Conservation (phyloP, 1,139 yeast genomes). For the Pichia sorboxylosa region DNA sequence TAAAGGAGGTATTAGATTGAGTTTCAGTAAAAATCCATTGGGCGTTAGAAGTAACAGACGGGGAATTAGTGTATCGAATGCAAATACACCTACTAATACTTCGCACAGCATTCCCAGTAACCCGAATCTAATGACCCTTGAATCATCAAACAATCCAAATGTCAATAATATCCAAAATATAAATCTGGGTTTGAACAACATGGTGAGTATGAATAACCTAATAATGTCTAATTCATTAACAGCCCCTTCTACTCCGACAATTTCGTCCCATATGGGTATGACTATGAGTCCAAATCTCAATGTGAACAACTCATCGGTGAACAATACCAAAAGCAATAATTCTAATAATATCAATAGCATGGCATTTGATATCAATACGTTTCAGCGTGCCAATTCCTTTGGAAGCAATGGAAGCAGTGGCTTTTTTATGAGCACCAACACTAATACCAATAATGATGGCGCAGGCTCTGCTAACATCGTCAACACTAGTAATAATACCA, state of each 20-base stretch:
- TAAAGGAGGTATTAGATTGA: slow-evolving; percentile 88
- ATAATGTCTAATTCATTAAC: too few species aligned
- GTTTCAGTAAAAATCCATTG: slow-evolving; percentile 89
- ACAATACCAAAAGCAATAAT: not conserved
- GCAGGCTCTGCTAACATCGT: not conserved
- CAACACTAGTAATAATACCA: too few species aligned
- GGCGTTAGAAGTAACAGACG: too few species aligned
- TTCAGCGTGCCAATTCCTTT: too few species aligned
- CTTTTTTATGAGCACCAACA: not conserved
- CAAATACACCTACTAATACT: too few species aligned
- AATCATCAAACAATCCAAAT: not conserved
- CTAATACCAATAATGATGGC: not conserved
- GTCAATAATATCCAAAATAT: not conserved
- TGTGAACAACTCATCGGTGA: not conserved
- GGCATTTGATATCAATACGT: too few species aligned
- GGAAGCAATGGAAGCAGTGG: too few species aligned
- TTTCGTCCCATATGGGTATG: not conserved
- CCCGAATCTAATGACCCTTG: not conserved
- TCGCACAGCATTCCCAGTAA: not conserved
- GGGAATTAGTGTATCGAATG: slow-evolving; percentile 12
- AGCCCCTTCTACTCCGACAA: not conserved
- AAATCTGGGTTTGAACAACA: too few species aligned
- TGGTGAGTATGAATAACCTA: too few species aligned
- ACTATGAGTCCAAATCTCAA: not conserved
- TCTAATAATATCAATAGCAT: not conserved